Evolutionary conservation across 306 rosid species (phyloP), one percentile per base, ranked within the genome.

Genomic region (Trifolium subterraneum): DNA sequence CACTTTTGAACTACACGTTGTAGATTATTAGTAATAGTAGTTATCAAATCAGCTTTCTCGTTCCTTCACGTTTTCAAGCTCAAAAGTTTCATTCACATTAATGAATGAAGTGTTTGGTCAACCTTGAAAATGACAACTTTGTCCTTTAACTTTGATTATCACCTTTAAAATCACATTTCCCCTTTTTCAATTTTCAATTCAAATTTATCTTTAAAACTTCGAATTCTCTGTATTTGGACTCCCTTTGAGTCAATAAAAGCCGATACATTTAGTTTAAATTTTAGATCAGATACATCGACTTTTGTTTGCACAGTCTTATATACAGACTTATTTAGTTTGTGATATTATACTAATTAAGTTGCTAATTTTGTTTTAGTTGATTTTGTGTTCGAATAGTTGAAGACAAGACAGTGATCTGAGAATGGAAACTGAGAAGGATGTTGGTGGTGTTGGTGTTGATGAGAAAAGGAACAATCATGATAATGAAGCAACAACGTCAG

Each of bases 401-500:
- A 22, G 42, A 11, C 60, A 67, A 79, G 66, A 61, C 39, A 23
- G 11, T 44, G 73, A 47, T 62, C 76, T 58, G 68, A 82, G 16
- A 88, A 63, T 5, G 10, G 89, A 83, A 79, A 84, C 64, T 75
- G 39, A 36, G 39, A 36, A 36, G 8, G 39, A 8, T 36, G 39
- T 7, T 36, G 39, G 8, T 35, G 38, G 0, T 35, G 88, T 80
- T 2, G 14, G n/a, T n/a, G 25, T 9, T 31, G 71, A 47, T 1
- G 70, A 76, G 9, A 65, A 44, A 51, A 20, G 10, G 16, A 58
- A 50, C 1, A 72, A 39, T 14, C 51, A 33, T 16, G 70, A 80
- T 52, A 77, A 80, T 6, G 86, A 66, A 44, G 84, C 78, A 22
- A 68, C 67, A 56, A 42, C 85, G 13, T 81, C 88, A 56, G 71